Percentiles rank a stretch among this genome's conserved stretches.
These are phyloP conservation scores for Capronia epimyces DNA, from an alignment of 2,329 filamentous ascomycete species.

Conservation along the genomic window DNA sequence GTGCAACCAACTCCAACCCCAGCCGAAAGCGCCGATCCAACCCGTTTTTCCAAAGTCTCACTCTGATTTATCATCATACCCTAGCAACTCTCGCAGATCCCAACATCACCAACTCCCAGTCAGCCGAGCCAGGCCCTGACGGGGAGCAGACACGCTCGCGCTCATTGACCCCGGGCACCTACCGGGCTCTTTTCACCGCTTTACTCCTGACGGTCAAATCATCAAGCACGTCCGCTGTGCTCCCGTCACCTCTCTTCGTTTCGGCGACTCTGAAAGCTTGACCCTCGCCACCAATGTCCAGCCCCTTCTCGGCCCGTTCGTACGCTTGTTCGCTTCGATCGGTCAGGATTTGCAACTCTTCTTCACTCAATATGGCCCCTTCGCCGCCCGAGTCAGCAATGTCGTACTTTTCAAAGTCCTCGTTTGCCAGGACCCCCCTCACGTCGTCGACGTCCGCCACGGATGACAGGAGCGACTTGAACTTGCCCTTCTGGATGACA, in stretches of 20 bases:
- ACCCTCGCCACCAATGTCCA: conserved; percentile 59
- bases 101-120: neutral
- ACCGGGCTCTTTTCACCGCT: too few species aligned
- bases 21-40: too few species aligned
- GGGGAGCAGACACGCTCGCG: too few species aligned
- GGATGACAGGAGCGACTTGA: conserved; percentile 58
- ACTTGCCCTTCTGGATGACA: conserved; percentile 89
- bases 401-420: conserved; percentile 62
- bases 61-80: too few species aligned
- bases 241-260: conserved; percentile 55
- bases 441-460: conserved; percentile 21
- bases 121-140: too few species aligned
- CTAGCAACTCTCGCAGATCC: too few species aligned
- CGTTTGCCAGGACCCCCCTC: conserved; percentile 29
- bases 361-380: conserved; percentile 61
- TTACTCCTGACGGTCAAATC: conserved; percentile 27
- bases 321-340: conserved; percentile 67
- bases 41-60: too few species aligned
- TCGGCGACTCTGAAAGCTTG: conserved; percentile 69
- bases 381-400: conserved; percentile 35
- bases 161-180: too few species aligned
- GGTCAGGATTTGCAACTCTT: conserved; percentile 71
- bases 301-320: conserved; percentile 68
- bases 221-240: conserved; percentile 22
- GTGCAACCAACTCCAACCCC: too few species aligned